Evolutionary conservation across 2,329 filamentous ascomycete genomes (phyloP).

Genomic region (Fusarium armeniacum): DNA sequence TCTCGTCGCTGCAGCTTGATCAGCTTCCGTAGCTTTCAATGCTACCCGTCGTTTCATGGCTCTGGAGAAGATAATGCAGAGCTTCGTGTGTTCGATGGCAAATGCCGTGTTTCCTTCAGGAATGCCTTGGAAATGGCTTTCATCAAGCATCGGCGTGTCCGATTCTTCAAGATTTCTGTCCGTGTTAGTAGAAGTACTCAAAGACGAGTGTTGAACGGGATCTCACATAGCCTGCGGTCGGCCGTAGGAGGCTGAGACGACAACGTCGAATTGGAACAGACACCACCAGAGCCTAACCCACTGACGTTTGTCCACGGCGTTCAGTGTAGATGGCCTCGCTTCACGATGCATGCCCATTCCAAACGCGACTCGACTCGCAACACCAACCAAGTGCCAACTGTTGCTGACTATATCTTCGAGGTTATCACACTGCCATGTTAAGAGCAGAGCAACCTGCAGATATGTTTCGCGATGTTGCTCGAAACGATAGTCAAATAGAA

Average conservation of each 20-base stretch:
- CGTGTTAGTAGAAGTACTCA: neutral
- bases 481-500: conserved; percentile 66
- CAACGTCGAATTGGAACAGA: conserved; percentile 57
- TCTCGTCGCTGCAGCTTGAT: conserved; percentile 48
- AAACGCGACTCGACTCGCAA: conserved; percentile 65
- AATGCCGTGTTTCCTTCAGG: conserved; percentile 58
- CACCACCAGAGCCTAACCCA: conserved; percentile 60
- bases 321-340: conserved; percentile 49
- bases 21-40: conserved; percentile 43
- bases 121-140: conserved; percentile 61
- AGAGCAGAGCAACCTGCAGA: conserved; percentile 67
- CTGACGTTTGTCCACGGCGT: conserved; percentile 52
- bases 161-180: conserved; percentile 64
- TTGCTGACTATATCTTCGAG: conserved; percentile 69
- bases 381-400: conserved; percentile 66
- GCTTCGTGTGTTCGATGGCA: conserved; percentile 62
- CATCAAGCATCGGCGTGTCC: conserved; percentile 61
- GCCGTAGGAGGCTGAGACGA: conserved; percentile 60
- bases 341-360: conserved; percentile 67
- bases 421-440: conserved; percentile 69
- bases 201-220: neutral
- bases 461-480: conserved; percentile 67
- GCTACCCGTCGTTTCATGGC: conserved; percentile 50
- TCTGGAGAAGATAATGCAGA: conserved; percentile 65
- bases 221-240: conserved; percentile 64